A percentile compares a stretch with the other conserved stretches of the same genome.
Evolutionary conservation across 208 protist genomes (phyloP).

Genomic region (Angomonas deanei): DNA sequence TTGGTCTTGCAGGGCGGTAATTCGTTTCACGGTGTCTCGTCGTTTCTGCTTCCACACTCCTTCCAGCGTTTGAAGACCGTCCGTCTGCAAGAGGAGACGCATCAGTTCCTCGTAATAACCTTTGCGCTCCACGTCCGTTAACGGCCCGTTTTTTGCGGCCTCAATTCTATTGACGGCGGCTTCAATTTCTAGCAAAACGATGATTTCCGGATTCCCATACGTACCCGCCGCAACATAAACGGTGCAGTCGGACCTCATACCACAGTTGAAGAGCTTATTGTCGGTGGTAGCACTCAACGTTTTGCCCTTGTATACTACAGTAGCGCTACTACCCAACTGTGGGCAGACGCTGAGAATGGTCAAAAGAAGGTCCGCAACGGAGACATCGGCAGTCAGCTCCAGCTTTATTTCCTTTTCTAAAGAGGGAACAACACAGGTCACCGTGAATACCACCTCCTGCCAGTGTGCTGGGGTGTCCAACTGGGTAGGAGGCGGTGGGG

Average conservation of each 20-base stretch:
- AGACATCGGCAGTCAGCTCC: slow-evolving; percentile 34
- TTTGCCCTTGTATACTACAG: slow-evolving; percentile 63
- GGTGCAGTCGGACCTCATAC: slow-evolving; percentile 37
- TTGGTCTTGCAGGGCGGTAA: slow-evolving; percentile 55
- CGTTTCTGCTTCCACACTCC: slow-evolving; percentile 43
- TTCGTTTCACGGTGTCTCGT: slow-evolving; percentile 54
- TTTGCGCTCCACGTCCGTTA: slow-evolving; percentile 38
- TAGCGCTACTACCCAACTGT: slow-evolving; percentile 15
- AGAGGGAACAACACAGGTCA: slow-evolving; percentile 46
- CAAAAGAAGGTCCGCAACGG: slow-evolving; percentile 42
- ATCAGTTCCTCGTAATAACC: slow-evolving; percentile 84
- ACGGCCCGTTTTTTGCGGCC: slow-evolving; percentile 4
- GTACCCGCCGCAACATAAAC: slow-evolving; percentile 55
- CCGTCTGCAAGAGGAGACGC: slow-evolving; percentile 73
- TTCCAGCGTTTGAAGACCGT: slow-evolving; percentile 61
- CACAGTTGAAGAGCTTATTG: slow-evolving; percentile 41
- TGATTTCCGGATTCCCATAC: slow-evolving; percentile 40
- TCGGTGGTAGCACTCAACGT: slow-evolving; percentile 23
- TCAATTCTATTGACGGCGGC: slow-evolving; percentile 35
- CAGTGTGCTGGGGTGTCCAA: slow-evolving; percentile 12
- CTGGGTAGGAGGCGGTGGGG: not conserved
- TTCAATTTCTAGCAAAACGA: slow-evolving; percentile 65
- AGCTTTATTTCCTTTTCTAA: slow-evolving; percentile 27
- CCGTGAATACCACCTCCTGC: slow-evolving; percentile 16
- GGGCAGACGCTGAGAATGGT: slow-evolving; percentile 23